phyloP scores from a whole-genome alignment of 208 protist species.

The Leishmania turanica region DNA sequence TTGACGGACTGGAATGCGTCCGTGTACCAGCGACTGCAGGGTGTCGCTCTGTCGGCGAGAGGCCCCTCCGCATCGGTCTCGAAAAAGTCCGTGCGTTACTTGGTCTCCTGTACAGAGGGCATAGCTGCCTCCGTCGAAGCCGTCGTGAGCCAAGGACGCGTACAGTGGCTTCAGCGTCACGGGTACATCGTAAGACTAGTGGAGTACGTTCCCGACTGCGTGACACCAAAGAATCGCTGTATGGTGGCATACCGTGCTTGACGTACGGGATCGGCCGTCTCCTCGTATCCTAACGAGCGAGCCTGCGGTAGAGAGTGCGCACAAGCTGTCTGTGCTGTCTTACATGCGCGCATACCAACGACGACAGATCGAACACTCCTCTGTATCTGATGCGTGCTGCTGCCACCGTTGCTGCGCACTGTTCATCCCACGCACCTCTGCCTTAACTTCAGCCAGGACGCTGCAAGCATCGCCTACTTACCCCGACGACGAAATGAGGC shows the following conservation, averaged over 20 bases:
- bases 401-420: background rate
- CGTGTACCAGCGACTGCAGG: constrained; percentile 38
- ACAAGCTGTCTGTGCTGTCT: background rate
- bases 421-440: background rate
- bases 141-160: constrained; percentile 67
- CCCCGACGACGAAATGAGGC: background rate
- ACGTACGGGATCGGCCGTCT: background rate
- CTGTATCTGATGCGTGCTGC: background rate
- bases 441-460: background rate
- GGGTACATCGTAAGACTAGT: constrained; percentile 53
- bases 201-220: constrained; percentile 66
- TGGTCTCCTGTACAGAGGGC: constrained; percentile 48
- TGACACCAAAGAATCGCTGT: constrained; percentile 82
- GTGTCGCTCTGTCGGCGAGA: background rate
- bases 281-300: background rate
- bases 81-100: constrained; percentile 39
- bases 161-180: constrained; percentile 51
- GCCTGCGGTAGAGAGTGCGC: background rate
- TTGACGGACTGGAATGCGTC: constrained; percentile 80
- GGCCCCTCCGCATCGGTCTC: constrained; percentile 8
- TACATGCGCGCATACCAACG: background rate
- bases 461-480: background rate
- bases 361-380: background rate
- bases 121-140: constrained; percentile 59
- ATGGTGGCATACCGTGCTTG: constrained; percentile 40